Conservation (phyloP, 2,329 filamentous ascomycete genomes). For the Blastomyces emzantsi region DNA sequence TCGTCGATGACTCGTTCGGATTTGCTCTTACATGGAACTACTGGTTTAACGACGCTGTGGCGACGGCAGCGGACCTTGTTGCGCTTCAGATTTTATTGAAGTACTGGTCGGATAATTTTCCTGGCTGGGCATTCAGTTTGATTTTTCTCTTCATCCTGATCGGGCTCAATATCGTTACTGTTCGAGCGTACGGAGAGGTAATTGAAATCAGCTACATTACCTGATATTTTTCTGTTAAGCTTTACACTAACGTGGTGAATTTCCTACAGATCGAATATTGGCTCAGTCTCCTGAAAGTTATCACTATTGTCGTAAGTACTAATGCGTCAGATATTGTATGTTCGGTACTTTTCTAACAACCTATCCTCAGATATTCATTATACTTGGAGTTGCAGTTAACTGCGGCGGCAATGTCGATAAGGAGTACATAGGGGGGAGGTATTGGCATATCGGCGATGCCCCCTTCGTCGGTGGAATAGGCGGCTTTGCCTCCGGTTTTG, state of each 20-base stretch:
- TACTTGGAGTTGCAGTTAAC: conserved; percentile 53
- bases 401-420: conserved; percentile 47
- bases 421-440: conserved; percentile 49
- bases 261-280: conserved; percentile 31
- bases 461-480: conserved; percentile 58
- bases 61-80: conserved; percentile 52
- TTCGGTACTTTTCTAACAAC: neutral
- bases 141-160: conserved; percentile 53
- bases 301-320: conserved; percentile 33
- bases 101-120: conserved; percentile 55
- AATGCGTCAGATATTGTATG: conserved; percentile 17
- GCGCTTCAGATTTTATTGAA: conserved; percentile 50
- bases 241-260: conserved; percentile 5
- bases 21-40: conserved; percentile 41
- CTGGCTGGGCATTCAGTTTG: conserved; percentile 54
- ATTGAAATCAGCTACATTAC: conserved; percentile 2
- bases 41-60: conserved; percentile 58
- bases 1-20: conserved; percentile 37
- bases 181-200: conserved; percentile 48
- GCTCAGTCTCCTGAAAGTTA: conserved; percentile 35
- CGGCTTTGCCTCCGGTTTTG: conserved; percentile 57
- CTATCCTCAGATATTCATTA: conserved; percentile 47
- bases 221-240: neutral
- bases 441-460: conserved; percentile 52
- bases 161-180: conserved; percentile 44